phyloP scores from a whole-genome alignment of 208 protist species.

The Leishmania lainsoni region DNA sequence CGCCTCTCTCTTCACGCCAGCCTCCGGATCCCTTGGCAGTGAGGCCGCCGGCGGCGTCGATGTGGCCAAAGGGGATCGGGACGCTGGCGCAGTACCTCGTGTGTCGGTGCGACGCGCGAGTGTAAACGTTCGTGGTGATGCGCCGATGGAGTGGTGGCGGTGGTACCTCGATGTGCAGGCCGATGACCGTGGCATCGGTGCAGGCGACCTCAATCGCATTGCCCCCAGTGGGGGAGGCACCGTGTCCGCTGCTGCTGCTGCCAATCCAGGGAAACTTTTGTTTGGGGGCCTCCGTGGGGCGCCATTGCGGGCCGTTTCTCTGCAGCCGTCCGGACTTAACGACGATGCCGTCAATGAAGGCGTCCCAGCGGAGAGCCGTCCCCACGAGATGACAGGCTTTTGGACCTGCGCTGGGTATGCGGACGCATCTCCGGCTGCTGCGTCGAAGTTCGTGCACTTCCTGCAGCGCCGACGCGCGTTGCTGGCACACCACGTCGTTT shows the following conservation, averaged over 20 bases:
- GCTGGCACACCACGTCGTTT: constrained; percentile 10
- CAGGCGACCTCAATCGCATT: no score
- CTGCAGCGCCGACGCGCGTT: neutral
- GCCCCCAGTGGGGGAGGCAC: neutral
- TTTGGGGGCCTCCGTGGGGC: neutral
- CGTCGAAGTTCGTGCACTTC: neutral
- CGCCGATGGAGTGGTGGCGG: constrained; percentile 29
- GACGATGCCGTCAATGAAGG: neutral
- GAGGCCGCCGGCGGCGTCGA: neutral
- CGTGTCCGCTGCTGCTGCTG: neutral
- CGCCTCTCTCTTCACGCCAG: constrained; percentile 7
- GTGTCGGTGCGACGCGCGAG: constrained; percentile 10
- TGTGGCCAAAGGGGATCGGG: neutral
- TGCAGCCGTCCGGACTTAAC: neutral
- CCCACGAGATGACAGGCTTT: neutral
- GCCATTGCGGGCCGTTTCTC: neutral
- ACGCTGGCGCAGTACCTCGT: neutral
- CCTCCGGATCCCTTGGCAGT: neutral
- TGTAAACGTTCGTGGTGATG: constrained; percentile 37
- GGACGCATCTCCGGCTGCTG: neutral
- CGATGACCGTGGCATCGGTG: neutral
- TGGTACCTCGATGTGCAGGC: constrained; percentile 18
- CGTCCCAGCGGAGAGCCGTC: neutral
- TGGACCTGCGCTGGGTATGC: constrained; percentile 12
- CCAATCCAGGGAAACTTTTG: neutral